Conservation (phyloP, 495 filamentous ascomycete genomes). For the Cryomyces antarcticus region DNA sequence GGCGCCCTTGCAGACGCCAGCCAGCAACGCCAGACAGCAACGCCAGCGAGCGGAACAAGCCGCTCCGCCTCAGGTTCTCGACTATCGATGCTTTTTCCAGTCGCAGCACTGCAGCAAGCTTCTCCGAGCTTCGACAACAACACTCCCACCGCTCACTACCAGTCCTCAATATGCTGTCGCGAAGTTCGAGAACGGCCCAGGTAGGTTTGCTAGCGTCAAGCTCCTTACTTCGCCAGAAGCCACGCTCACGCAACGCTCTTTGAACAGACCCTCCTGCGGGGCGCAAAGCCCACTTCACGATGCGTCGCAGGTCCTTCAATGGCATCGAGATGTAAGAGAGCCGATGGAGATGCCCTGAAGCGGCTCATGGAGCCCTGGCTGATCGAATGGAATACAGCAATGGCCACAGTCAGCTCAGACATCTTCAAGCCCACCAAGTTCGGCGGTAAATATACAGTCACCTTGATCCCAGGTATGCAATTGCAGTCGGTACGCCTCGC, state of each 20-base stretch:
- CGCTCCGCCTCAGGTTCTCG: too few species aligned
- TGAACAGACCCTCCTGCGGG: conserved; percentile 34
- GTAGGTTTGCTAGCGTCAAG: conserved; percentile 11
- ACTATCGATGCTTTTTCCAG: too few species aligned
- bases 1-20: too few species aligned
- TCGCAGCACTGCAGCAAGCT: too few species aligned
- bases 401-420: conserved; percentile 63
- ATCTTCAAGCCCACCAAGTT: conserved; percentile 98
- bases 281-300: conserved; percentile 26
- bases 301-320: conserved; percentile 16
- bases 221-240: conserved; percentile 7
- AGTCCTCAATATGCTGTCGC: conserved; percentile 34
- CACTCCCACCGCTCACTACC: not conserved
- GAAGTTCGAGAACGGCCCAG: conserved; percentile 32
- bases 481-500: conserved; percentile 4
- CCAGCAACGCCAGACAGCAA: too few species aligned
- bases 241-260: conserved; percentile 8
- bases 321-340: conserved; percentile 16
- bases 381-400: conserved; percentile 9
- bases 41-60: too few species aligned
- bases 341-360: not conserved
- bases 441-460: conserved; percentile 97
- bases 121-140: not conserved
- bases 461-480: conserved; percentile 68
- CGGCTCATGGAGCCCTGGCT: not conserved